A percentile compares a stretch with the other conserved stretches of the same genome.
phyloP scores from a whole-genome alignment of 495 filamentous ascomycete genomes.

The Aspergillus kassunensis region DNA sequence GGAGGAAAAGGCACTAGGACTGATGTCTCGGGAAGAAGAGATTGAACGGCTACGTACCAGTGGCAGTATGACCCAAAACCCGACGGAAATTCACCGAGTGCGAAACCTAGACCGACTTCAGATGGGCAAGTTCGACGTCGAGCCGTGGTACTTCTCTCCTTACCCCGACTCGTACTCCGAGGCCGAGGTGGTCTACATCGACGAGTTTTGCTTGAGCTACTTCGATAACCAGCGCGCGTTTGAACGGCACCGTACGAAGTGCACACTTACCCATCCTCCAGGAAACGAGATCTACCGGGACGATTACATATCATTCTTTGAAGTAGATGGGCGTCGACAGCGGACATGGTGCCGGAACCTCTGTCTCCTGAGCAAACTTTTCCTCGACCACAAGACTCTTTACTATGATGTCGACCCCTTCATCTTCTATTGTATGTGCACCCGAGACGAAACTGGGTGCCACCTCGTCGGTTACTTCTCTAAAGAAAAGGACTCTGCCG shows the following conservation, averaged over 20 bases:
- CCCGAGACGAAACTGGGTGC: conserved; percentile 77
- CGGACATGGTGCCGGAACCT: conserved; percentile 96
- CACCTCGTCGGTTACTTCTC: conserved; percentile 96
- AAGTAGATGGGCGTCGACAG: conserved; percentile 94
- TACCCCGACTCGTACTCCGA: conserved; percentile 87
- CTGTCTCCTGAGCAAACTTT: conserved; percentile 90
- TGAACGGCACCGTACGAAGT: conserved; percentile 80
- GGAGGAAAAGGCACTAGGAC: conserved; percentile 41
- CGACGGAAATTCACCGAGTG: conserved; percentile 92
- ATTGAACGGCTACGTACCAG: conserved; percentile 91
- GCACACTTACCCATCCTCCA: conserved; percentile 85
- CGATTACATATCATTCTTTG: conserved; percentile 90
- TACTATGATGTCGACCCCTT: conserved; percentile 99
- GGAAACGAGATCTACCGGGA: conserved; percentile 99
- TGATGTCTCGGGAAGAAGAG: conserved; percentile 83
- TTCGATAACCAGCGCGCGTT: conserved; percentile 77
- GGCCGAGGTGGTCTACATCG: conserved; percentile 87
- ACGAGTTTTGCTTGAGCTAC: conserved; percentile 94
- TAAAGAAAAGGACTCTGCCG: conserved; percentile 95
- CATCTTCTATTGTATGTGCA: conserved; percentile 97
- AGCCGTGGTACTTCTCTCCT: conserved; percentile 98
- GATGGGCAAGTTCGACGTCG: conserved; percentile 87
- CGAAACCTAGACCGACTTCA: conserved; percentile 89
- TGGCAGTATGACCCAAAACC: conserved; percentile 98
- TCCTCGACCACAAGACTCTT: conserved; percentile 98